phyloP scores from a whole-genome alignment of 371 early-diverging fungal species.

The Rhizopus sp. region DNA sequence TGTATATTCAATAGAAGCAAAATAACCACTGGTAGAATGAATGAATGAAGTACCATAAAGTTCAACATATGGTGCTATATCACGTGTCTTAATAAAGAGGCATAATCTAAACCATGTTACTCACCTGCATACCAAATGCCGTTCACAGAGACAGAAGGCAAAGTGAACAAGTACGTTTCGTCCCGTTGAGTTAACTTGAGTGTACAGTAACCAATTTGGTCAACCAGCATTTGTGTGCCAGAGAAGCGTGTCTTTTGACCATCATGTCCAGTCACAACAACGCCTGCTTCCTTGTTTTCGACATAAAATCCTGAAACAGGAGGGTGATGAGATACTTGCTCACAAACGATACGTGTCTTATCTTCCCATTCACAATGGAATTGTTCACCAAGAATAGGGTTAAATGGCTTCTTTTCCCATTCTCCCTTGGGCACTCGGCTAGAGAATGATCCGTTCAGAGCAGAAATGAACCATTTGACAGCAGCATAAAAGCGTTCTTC shows the following conservation, averaged over 20 bases:
- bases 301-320: conserved; percentile 74
- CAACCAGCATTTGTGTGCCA: conserved; percentile 76
- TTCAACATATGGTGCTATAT: conserved; percentile 73
- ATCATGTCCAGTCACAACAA: conserved; percentile 73
- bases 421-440: conserved; percentile 69
- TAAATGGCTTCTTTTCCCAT: conserved; percentile 87
- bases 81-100: conserved; percentile 7
- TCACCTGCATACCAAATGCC: conserved; percentile 80
- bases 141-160: conserved; percentile 77
- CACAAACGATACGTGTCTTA: conserved; percentile 65
- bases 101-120: conserved; percentile 24
- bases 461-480: conserved; percentile 78
- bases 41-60: conserved; percentile 72
- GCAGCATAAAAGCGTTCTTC: conserved; percentile 76
- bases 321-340: conserved; percentile 83
- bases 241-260: conserved; percentile 83
- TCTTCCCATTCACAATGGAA: conserved; percentile 75
- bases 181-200: conserved; percentile 55
- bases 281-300: conserved; percentile 71
- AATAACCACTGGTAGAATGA: conserved; percentile 63
- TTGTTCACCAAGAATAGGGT: conserved; percentile 86
- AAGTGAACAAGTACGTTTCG: conserved; percentile 74
- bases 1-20: conserved; percentile 71
- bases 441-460: conserved; percentile 73
- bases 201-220: conserved; percentile 74